A percentile compares a stretch with the other conserved stretches of the same genome.
Conservation (phyloP, 306 rosid species). For the Mimosa pudica region DNA sequence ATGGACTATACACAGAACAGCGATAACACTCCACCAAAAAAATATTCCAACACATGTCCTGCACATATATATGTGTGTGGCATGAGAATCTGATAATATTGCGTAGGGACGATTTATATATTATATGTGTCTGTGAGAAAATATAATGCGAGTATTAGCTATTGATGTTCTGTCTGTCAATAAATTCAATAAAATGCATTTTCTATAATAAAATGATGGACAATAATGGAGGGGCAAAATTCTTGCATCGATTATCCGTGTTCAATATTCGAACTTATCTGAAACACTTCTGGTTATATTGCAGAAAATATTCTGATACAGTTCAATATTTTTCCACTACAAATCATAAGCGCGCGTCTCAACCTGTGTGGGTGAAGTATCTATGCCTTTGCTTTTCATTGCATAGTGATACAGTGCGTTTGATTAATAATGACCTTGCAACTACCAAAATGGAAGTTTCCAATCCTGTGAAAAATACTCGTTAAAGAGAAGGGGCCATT, state of each 20-base stretch:
- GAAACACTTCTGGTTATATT: neutral
- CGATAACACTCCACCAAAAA: neutral
- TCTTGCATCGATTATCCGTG: neutral
- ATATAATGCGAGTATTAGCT: neutral
- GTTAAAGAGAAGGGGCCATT: neutral
- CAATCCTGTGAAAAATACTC: neutral
- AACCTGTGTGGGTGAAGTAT: neutral
- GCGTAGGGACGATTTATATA: neutral
- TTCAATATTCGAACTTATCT: conserved; percentile 19
- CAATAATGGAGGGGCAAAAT: conserved; percentile 3
- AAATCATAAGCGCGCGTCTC: neutral
- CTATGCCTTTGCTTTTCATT: neutral
- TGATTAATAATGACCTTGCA: neutral
- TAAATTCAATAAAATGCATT: neutral
- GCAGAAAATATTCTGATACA: neutral
- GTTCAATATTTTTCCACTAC: neutral
- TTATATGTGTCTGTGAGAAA: neutral
- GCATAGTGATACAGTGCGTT: neutral
- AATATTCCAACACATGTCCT: neutral
- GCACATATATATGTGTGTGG: neutral
- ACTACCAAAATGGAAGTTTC: neutral
- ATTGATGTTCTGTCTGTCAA: neutral
- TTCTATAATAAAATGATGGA: conserved; percentile 10
- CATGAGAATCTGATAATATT: neutral
- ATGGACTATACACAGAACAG: neutral